These are phyloP conservation scores for Anthoceros angustus DNA, from an alignment of 225 moss, liverwort and hornwort genomes.

Conservation along the genomic window DNA sequence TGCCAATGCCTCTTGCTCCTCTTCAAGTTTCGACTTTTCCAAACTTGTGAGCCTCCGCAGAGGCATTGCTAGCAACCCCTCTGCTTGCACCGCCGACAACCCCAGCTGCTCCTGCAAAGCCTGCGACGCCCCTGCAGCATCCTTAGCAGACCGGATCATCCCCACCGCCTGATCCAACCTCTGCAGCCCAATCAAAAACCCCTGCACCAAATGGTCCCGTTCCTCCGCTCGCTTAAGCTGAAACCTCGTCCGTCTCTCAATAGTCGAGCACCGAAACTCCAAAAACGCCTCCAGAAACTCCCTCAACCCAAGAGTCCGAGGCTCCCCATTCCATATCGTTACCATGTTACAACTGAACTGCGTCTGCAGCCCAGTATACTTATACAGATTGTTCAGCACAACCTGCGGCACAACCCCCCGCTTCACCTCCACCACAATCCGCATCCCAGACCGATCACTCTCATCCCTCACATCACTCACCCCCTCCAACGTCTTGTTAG, in stretches of 20 bases:
- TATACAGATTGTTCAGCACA: conserved; percentile 85
- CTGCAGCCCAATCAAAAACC: conserved; percentile 13
- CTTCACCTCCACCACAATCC: conserved; percentile 91
- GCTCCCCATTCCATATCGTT: neutral
- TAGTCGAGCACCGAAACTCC: conserved; percentile 69
- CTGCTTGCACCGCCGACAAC: too few relatives aligned
- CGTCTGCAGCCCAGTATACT: conserved; percentile 66
- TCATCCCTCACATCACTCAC: conserved; percentile 94
- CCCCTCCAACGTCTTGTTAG: conserved; percentile 88
- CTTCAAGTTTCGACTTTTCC: conserved; percentile 68
- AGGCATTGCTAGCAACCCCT: conserved; percentile 18
- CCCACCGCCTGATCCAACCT: too few relatives aligned
- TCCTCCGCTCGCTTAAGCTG: conserved; percentile 74
- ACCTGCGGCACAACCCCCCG: conserved; percentile 81
- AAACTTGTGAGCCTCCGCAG: conserved; percentile 81
- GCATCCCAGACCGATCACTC: conserved; percentile 90
- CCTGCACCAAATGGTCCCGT: conserved; percentile 69
- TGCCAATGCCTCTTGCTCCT: conserved; percentile 47
- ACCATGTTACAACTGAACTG: conserved; percentile 99
- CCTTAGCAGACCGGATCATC: too few relatives aligned
- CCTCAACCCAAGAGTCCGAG: neutral
- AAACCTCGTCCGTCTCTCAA: conserved; percentile 70
- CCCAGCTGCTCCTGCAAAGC: too few relatives aligned
- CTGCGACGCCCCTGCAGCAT: too few relatives aligned
- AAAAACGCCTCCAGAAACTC: conserved; percentile 48